Percentiles rank a stretch among this genome's conserved stretches.
These are phyloP conservation scores for Saccharomycopsis hybrid DNA, from an alignment of 1,139 yeast genomes.

Conservation along the genomic window DNA sequence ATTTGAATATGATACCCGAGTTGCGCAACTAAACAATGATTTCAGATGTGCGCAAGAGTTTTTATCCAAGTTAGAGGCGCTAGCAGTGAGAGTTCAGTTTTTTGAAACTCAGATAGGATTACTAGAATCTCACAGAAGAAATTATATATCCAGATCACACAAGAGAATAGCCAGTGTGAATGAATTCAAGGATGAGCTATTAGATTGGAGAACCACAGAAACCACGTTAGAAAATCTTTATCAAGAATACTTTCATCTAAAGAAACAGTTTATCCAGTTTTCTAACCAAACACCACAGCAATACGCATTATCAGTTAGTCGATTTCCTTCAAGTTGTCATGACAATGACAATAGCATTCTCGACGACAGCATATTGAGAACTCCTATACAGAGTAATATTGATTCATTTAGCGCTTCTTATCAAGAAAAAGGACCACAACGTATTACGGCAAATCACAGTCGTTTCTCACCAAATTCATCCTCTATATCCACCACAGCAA, in stretches of 20 bases:
- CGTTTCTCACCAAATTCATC: background rate
- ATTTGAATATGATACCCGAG: constrained; percentile 15
- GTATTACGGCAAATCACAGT: background rate
- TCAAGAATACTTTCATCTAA: constrained; percentile 40
- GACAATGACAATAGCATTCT: too few species aligned
- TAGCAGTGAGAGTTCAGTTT: constrained; percentile 33
- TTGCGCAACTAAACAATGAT: constrained; percentile 15
- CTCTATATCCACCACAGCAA: constrained; percentile 15
- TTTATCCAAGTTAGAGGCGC: constrained; percentile 29
- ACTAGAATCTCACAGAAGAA: constrained; percentile 28
- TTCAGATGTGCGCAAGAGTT: constrained; percentile 20
- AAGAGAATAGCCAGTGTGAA: constrained; percentile 23
- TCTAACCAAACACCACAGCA: constrained; percentile 5
- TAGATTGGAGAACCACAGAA: constrained; percentile 38
- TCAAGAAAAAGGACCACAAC: too few species aligned
- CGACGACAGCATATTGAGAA: too few species aligned
- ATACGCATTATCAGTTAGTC: background rate
- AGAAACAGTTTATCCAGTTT: constrained; percentile 22
- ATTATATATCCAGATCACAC: constrained; percentile 3
- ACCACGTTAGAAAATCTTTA: constrained; percentile 44
- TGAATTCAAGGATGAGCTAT: constrained; percentile 27
- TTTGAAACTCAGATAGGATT: constrained; percentile 34
- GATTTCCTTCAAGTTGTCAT: background rate
- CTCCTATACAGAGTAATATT: too few species aligned
- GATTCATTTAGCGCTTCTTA: too few species aligned